A percentile compares a stretch with the other conserved stretches of the same genome.
Conservation (phyloP, 257 asterid genomes). For the Gentiana straminea region DNA sequence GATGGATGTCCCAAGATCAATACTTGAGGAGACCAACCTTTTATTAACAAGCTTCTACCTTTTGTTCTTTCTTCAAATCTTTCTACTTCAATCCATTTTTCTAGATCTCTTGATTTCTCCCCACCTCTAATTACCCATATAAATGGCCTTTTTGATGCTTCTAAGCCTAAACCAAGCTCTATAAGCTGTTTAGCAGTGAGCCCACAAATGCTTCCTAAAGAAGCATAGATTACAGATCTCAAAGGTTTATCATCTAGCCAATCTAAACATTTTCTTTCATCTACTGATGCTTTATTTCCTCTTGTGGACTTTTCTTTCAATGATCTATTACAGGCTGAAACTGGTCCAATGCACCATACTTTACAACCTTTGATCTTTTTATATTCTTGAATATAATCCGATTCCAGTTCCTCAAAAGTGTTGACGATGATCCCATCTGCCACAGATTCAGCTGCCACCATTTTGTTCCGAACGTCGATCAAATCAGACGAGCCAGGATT, state of each 20-base stretch:
- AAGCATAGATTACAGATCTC: constrained; percentile 31
- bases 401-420: constrained; percentile 42
- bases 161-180: constrained; percentile 43
- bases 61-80: constrained; percentile 41
- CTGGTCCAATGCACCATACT: constrained; percentile 69
- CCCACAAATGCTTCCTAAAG: constrained; percentile 47
- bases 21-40: constrained; percentile 90
- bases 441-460: constrained; percentile 22
- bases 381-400: constrained; percentile 25
- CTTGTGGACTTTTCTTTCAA: constrained; percentile 24
- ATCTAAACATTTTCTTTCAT: constrained; percentile 16
- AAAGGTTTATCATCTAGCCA: constrained; percentile 27
- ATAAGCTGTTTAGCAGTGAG: constrained; percentile 25
- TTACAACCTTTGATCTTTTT: constrained; percentile 21
- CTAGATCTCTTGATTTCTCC: constrained; percentile 31
- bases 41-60: constrained; percentile 51
- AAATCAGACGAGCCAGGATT: constrained; percentile 21
- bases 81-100: constrained; percentile 45
- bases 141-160: constrained; percentile 31
- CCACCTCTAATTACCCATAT: constrained; percentile 36
- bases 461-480: constrained; percentile 18
- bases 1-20: constrained; percentile 56
- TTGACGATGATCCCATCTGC: constrained; percentile 38
- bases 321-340: constrained; percentile 26
- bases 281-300: constrained; percentile 25